Conservation (phyloP, 257 asterid genomes). For the Solanum neorickii region DNA sequence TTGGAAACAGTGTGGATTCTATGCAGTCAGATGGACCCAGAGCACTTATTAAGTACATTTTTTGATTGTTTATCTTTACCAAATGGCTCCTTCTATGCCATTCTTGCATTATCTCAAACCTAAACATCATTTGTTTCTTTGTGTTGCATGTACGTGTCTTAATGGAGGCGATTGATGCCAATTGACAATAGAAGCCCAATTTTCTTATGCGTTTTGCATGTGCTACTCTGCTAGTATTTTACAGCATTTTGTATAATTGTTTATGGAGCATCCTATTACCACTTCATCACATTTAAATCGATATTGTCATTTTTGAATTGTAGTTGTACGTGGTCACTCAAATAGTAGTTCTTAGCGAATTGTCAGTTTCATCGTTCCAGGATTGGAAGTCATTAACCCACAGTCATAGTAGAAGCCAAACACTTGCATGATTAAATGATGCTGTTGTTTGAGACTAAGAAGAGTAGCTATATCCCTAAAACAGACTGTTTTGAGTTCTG, state of each 20-base stretch:
- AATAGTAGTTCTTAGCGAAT: background rate
- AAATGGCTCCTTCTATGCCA: background rate
- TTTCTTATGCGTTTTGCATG: background rate
- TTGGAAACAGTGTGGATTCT: conserved; percentile 75
- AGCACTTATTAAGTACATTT: conserved; percentile 66
- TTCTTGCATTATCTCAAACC: background rate
- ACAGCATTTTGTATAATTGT: background rate
- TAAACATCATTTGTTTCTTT: background rate
- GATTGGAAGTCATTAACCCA: background rate
- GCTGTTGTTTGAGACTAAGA: background rate
- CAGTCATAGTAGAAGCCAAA: background rate
- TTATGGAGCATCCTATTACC: background rate
- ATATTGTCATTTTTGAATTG: background rate
- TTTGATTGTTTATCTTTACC: background rate
- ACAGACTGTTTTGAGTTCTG: background rate
- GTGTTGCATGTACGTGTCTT: background rate
- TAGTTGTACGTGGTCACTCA: background rate
- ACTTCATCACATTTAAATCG: background rate
- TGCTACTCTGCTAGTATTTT: background rate
- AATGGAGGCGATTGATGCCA: background rate
- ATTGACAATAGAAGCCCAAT: background rate
- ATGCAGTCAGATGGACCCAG: conserved; percentile 83
- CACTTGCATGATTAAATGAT: background rate
- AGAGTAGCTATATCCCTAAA: background rate
- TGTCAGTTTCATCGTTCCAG: background rate